Evolutionary conservation across 1,284 basidiomycete species (phyloP), one percentile per base, ranked within the genome.

Genomic region (Pseudozyma tsukubaensis): DNA sequence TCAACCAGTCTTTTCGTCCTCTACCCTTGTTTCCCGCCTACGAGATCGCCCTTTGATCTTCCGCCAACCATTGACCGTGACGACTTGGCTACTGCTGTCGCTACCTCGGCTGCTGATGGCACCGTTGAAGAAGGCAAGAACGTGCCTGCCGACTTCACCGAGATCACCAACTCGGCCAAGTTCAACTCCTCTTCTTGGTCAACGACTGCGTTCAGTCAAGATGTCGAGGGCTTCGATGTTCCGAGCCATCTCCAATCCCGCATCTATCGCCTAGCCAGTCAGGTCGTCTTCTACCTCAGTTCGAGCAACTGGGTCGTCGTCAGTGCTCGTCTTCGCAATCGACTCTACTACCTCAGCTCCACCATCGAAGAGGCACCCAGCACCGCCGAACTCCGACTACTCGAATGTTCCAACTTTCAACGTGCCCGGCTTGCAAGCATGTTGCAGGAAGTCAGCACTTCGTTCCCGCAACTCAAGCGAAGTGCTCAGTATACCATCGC

Each of bases 251-350:
- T 78, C 5, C 58, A 68, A 36, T 71, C 73, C 16, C 58, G 64
- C 51, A 86, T 88, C 76, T 85, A 85, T 19, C 82, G 84, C 51
- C 83, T 84, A 53, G 83, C 86, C 7, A 91, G 92, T 13, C 90
- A 91, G 49, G 90, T 96, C 76, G 89, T 97, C 45, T 95, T 92
- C 83, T 91, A 92, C 82, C 88, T 97, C 14, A 95, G 94, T 8
- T 91, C 92, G 0, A 92, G 92, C 19, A 97, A 97, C 82, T 97
- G 94, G 94, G 86, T 87, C 36, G 88, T 93, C 9, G 91, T 97
- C 18, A 89, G 92, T 72, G 86, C 88, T 21, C 89, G 92, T 18
- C 88, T 96, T 63, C 89, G 90, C 60, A 87, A 87, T 47, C 91
- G 92, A 85, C 91, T 94, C 44, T 88, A 89, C 72, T 88, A 86